These are phyloP conservation scores for Pholiota conissans DNA, from an alignment of 768 basidiomycete species.

Conservation along the genomic window DNA sequence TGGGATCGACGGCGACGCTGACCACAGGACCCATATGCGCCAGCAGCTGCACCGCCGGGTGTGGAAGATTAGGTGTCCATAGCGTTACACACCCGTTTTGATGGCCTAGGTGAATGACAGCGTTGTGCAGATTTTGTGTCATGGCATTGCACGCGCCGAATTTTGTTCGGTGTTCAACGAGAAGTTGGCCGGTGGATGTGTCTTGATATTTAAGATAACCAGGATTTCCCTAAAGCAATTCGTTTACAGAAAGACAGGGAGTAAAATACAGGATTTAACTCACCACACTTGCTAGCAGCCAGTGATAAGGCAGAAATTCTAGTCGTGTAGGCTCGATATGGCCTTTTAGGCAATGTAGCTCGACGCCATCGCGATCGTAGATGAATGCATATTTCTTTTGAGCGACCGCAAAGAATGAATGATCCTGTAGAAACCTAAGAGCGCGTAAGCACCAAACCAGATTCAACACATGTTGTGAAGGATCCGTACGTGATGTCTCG, in stretches of 20 bases:
- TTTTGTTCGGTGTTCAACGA: constrained; percentile 88
- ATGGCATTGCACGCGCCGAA: constrained; percentile 83
- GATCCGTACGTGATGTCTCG: constrained; percentile 74
- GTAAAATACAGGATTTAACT: constrained; percentile 26
- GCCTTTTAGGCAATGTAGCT: constrained; percentile 80
- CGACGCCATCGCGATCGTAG: constrained; percentile 92
- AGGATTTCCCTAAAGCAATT: constrained; percentile 65
- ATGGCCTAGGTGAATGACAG: constrained; percentile 93
- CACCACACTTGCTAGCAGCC: constrained; percentile 85
- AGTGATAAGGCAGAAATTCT: constrained; percentile 95
- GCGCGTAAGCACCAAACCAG: not conserved
- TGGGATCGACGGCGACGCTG: constrained; percentile 81
- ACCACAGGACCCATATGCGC: constrained; percentile 89
- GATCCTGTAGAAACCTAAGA: constrained; percentile 84
- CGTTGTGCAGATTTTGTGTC: constrained; percentile 91
- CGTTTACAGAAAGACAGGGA: not conserved
- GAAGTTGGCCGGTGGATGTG: constrained; percentile 86
- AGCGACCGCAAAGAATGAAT: constrained; percentile 91
- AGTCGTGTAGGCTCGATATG: constrained; percentile 89
- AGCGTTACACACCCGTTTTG: constrained; percentile 94
- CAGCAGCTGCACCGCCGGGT: constrained; percentile 88
- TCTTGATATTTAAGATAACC: constrained; percentile 97
- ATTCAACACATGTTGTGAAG: not conserved
- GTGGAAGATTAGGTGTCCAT: constrained; percentile 94
- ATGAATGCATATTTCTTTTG: constrained; percentile 97